These are phyloP conservation scores for Lyophyllum atratum DNA, from an alignment of 768 basidiomycete species.

Conservation along the genomic window DNA sequence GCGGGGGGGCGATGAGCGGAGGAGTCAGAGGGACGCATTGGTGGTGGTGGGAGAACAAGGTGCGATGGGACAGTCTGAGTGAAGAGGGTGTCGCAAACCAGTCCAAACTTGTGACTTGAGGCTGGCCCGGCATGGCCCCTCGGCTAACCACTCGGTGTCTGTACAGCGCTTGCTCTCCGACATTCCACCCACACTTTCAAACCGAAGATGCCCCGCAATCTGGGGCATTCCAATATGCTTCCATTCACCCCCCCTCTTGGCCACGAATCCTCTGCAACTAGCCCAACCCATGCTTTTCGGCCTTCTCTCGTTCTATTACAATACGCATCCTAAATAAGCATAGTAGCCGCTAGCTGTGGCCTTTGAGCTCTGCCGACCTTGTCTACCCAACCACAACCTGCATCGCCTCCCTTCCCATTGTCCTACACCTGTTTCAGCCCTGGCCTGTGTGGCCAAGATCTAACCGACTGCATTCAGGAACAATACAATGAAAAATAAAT, in stretches of 20 bases:
- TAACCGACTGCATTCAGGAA: constrained; percentile 7
- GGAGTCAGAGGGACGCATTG: constrained; percentile 23
- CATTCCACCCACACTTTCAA: constrained; percentile 8
- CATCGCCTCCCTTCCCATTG: background rate
- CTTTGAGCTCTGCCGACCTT: background rate
- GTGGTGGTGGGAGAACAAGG: constrained; percentile 49
- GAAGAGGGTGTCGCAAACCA: constrained; percentile 17
- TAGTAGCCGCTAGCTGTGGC: background rate
- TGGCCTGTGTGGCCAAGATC: background rate
- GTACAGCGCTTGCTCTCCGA: background rate
- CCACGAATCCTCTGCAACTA: background rate
- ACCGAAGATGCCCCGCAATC: constrained; percentile 20
- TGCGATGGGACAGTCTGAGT: constrained; percentile 29
- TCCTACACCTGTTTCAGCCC: background rate
- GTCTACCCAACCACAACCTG: background rate
- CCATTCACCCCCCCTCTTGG: background rate
- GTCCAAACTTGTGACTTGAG: constrained; percentile 15
- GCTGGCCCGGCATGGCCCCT: constrained; percentile 14
- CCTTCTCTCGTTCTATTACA: background rate
- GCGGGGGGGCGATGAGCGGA: constrained; percentile 20
- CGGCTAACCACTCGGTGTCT: constrained; percentile 17
- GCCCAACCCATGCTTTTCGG: background rate
- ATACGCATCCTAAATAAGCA: background rate
- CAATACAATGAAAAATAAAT: constrained; percentile 9
- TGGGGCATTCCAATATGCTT: background rate